A percentile compares a stretch with the other conserved stretches of the same genome.
phyloP scores from a whole-genome alignment of 2,329 filamentous ascomycete genomes.

The Cercospora zeae-maydis region DNA sequence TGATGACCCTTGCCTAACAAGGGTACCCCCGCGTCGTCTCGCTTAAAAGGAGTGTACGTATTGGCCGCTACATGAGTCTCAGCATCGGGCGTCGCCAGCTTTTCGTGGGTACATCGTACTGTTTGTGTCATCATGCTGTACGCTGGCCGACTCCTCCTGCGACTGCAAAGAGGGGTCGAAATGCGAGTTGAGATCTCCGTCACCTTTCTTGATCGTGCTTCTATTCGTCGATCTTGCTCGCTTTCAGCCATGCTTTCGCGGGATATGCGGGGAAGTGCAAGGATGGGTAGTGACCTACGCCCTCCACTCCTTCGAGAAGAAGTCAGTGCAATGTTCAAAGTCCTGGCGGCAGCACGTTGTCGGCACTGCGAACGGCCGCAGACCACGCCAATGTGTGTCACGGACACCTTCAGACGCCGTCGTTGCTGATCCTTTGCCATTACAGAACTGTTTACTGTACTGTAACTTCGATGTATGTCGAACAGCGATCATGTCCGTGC shows the following conservation, averaged over 20 bases:
- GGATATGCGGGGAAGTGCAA: slow-evolving; percentile 6
- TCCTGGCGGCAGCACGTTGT: neutral
- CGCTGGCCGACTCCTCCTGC: neutral
- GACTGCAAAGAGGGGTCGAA: neutral
- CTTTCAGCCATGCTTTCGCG: neutral
- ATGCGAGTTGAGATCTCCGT: neutral
- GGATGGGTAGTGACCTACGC: neutral
- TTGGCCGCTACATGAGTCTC: neutral
- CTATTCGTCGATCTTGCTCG: slow-evolving; percentile 15
- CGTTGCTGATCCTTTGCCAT: neutral
- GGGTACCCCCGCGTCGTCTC: no score
- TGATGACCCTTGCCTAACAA: no score
- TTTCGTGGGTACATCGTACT: neutral
- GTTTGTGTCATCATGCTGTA: neutral
- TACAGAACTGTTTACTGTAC: neutral
- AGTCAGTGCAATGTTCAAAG: neutral
- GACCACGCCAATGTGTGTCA: neutral
- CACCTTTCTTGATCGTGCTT: neutral
- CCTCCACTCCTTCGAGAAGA: neutral
- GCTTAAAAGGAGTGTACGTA: no score
- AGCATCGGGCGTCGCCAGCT: neutral
- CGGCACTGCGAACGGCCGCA: neutral
- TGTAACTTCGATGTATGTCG: neutral
- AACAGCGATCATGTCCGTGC: slow-evolving; percentile 13
- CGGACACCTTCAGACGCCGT: slow-evolving; percentile 11